phyloP scores from a whole-genome alignment of 2,329 filamentous ascomycete species.

The Exophiala calicioides region DNA sequence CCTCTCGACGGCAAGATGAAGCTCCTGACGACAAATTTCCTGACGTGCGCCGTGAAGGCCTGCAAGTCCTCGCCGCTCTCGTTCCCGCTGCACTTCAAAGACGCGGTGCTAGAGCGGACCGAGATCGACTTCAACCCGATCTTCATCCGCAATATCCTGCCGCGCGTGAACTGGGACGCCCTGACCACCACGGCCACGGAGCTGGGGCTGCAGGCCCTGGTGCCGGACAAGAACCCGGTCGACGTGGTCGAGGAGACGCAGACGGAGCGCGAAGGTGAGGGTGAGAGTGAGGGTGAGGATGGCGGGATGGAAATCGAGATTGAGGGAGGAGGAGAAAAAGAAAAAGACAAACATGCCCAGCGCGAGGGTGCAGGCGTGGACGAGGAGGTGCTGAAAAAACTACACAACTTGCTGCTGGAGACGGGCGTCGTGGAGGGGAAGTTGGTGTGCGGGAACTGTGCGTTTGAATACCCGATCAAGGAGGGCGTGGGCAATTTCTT shows the following conservation, averaged over 20 bases:
- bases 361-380: conserved; percentile 50
- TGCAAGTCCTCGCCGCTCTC: conserved; percentile 80
- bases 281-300: conserved; percentile 16
- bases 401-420: conserved; percentile 82
- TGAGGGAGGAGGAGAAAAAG: conserved; percentile 3
- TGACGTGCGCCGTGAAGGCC: conserved; percentile 91
- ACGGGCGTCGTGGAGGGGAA: conserved; percentile 88
- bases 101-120: conserved; percentile 84
- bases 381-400: conserved; percentile 67
- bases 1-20: too few species aligned
- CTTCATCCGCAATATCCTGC: conserved; percentile 81
- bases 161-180: conserved; percentile 84
- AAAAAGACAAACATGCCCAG: conserved; percentile 1
- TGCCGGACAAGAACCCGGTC: conserved; percentile 35
- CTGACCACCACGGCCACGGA: conserved; percentile 74
- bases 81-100: conserved; percentile 88
- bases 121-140: conserved; percentile 78
- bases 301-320: conserved; percentile 22
- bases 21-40: conserved; percentile 90
- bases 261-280: conserved; percentile 5
- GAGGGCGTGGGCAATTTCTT: conserved; percentile 97
- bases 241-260: conserved; percentile 24
- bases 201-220: conserved; percentile 51
- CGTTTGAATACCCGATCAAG: conserved; percentile 90
- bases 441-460: conserved; percentile 86